These are phyloP conservation scores for Xylaria intraflava DNA, from an alignment of 495 filamentous ascomycete species.

Conservation along the genomic window DNA sequence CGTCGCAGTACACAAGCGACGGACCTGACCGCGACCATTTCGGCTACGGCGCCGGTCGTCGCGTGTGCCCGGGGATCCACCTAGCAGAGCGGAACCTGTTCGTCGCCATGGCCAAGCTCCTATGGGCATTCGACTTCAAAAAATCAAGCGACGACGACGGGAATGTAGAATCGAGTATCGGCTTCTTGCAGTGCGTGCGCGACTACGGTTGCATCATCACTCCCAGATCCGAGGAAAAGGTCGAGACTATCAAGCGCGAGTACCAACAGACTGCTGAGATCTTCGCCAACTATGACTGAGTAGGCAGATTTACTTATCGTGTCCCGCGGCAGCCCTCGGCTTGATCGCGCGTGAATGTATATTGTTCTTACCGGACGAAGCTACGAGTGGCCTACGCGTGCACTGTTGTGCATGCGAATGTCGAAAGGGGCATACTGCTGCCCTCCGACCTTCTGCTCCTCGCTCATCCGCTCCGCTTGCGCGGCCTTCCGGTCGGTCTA, in stretches of 20 bases:
- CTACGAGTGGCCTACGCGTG: too few relatives aligned
- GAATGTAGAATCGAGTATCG: conserved; percentile 1
- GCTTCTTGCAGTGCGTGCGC: conserved; percentile 1
- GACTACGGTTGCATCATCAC: not conserved
- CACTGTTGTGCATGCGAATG: too few relatives aligned
- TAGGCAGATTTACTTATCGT: too few relatives aligned
- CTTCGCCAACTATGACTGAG: not conserved
- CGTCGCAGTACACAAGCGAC: conserved; percentile 23
- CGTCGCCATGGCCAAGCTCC: conserved; percentile 37
- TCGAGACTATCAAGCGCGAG: conserved; percentile 30
- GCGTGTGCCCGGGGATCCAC: conserved; percentile 51
- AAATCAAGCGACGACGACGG: not conserved
- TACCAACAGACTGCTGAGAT: not conserved
- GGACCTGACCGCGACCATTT: conserved; percentile 42
- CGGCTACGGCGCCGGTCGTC: conserved; percentile 47
- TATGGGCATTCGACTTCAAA: conserved; percentile 48
- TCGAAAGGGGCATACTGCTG: too few relatives aligned
- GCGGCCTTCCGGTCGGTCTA: too few relatives aligned
- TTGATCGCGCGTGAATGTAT: too few relatives aligned
- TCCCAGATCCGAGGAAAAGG: conserved; percentile 13
- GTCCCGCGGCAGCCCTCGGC: too few relatives aligned
- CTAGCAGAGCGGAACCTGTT: conserved; percentile 50
- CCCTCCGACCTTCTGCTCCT: too few relatives aligned
- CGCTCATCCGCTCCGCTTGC: too few relatives aligned
- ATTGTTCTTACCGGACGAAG: too few relatives aligned